Percentiles rank a stretch among this genome's conserved stretches.
Evolutionary conservation across 129 eudicot genomes (phyloP).

Genomic region (Flaveria ramosissima): DNA sequence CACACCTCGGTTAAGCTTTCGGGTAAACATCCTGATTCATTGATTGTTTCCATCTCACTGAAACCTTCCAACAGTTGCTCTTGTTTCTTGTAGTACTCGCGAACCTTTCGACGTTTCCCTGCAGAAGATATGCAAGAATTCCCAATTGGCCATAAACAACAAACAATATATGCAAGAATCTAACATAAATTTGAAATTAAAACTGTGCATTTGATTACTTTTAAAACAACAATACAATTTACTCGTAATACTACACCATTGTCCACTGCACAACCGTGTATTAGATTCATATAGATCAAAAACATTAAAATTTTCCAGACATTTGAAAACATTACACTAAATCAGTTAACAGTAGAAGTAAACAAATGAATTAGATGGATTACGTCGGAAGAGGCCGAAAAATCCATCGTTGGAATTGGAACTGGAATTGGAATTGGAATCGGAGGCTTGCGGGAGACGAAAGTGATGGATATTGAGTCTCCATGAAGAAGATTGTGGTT

Average conservation of each 20-base stretch:
- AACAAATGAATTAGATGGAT: slow-evolving; percentile 19
- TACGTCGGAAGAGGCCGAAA: slow-evolving; percentile 16
- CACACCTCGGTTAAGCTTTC: slow-evolving; percentile 72
- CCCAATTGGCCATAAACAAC: background rate
- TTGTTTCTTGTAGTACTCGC: slow-evolving; percentile 80
- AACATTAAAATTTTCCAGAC: no score
- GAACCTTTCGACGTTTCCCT: slow-evolving; percentile 76
- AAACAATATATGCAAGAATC: background rate
- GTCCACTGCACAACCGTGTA: no score
- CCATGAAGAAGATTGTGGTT: background rate
- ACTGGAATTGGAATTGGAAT: background rate
- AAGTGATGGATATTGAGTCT: slow-evolving; percentile 5
- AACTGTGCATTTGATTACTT: background rate
- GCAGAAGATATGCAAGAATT: background rate
- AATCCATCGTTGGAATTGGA: background rate
- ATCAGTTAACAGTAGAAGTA: no score
- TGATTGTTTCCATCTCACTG: slow-evolving; percentile 84
- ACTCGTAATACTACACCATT: no score
- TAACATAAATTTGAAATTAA: no score
- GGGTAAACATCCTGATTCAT: slow-evolving; percentile 65
- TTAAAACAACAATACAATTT: no score
- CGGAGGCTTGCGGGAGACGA: background rate
- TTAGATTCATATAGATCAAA: no score
- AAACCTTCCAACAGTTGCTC: slow-evolving; percentile 78
- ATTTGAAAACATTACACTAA: no score